phyloP scores from a whole-genome alignment of 257 asterid species.

The Petrea volubilis region DNA sequence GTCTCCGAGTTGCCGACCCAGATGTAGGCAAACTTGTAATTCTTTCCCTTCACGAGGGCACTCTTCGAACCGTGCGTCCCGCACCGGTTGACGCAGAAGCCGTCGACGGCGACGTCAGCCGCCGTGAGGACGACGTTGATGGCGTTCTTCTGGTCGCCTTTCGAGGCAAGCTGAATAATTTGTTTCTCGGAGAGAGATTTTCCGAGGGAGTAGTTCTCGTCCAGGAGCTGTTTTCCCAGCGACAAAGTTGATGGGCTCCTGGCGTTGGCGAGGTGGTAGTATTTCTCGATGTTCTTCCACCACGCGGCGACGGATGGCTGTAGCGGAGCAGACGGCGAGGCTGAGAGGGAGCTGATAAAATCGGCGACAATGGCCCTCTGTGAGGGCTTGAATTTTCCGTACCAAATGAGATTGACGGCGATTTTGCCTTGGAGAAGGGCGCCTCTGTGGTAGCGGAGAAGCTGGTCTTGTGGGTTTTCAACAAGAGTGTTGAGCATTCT shows the following conservation, averaged over 20 bases:
- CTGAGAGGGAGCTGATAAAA: constrained; percentile 58
- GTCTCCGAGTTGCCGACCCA: constrained; percentile 63
- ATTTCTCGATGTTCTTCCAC: constrained; percentile 69
- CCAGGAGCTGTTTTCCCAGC: constrained; percentile 26
- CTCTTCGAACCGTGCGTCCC: constrained; percentile 54
- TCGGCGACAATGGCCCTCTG: constrained; percentile 67
- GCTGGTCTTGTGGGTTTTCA: not conserved
- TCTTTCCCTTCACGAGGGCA: constrained; percentile 28
- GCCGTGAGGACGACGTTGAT: constrained; percentile 53
- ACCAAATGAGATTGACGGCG: constrained; percentile 47
- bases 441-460: constrained; percentile 49
- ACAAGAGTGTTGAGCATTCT: not conserved
- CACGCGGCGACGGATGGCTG: constrained; percentile 67
- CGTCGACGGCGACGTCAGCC: constrained; percentile 46
- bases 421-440: constrained; percentile 47
- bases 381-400: constrained; percentile 57
- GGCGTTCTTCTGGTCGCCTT: constrained; percentile 47
- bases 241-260: constrained; percentile 34
- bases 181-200: constrained; percentile 34
- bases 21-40: constrained; percentile 49
- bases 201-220: constrained; percentile 33
- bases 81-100: constrained; percentile 56
- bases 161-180: constrained; percentile 30
- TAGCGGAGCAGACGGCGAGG: constrained; percentile 11
- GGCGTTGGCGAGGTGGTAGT: constrained; percentile 53